phyloP scores from a whole-genome alignment of 306 rosid species.

The Spatholobus suberectus region DNA sequence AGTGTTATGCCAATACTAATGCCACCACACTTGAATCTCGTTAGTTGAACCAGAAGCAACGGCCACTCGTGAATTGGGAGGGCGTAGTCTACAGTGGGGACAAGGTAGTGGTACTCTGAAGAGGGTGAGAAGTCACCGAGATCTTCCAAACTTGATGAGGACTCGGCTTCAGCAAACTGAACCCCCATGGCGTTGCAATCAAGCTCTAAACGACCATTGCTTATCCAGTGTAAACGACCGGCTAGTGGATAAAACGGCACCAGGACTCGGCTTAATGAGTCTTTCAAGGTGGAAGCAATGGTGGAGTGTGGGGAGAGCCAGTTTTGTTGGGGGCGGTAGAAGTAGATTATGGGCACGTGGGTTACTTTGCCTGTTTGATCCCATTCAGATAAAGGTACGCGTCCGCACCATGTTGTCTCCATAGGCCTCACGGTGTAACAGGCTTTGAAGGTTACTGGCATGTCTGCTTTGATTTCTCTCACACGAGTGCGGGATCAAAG shows the following conservation, averaged over 20 bases:
- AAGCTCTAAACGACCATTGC: constrained; percentile 56
- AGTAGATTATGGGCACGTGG: too few species aligned
- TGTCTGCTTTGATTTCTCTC: constrained; percentile 37
- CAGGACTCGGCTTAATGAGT: too few species aligned
- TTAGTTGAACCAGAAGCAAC: constrained; percentile 51
- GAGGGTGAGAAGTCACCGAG: constrained; percentile 49
- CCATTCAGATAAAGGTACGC: too few species aligned
- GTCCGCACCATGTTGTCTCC: constrained; percentile 52
- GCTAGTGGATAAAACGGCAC: too few species aligned
- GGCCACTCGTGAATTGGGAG: constrained; percentile 61
- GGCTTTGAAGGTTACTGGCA: constrained; percentile 50
- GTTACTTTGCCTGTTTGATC: too few species aligned
- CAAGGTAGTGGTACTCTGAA: constrained; percentile 19
- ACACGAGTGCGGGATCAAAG: too few species aligned
- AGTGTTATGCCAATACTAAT: constrained; percentile 39
- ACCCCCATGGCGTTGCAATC: constrained; percentile 64
- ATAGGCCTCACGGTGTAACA: constrained; percentile 31
- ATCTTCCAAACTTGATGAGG: constrained; percentile 35
- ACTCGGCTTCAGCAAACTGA: constrained; percentile 57
- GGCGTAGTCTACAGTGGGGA: constrained; percentile 51
- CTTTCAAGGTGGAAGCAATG: too few species aligned
- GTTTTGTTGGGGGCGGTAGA: too few species aligned
- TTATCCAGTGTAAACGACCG: constrained; percentile 57
- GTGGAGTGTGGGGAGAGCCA: too few species aligned
- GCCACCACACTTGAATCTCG: constrained; percentile 65